A percentile compares a stretch with the other conserved stretches of the same genome.
phyloP scores from a whole-genome alignment of 208 protist species.

The Blechomonas ayalai region DNA sequence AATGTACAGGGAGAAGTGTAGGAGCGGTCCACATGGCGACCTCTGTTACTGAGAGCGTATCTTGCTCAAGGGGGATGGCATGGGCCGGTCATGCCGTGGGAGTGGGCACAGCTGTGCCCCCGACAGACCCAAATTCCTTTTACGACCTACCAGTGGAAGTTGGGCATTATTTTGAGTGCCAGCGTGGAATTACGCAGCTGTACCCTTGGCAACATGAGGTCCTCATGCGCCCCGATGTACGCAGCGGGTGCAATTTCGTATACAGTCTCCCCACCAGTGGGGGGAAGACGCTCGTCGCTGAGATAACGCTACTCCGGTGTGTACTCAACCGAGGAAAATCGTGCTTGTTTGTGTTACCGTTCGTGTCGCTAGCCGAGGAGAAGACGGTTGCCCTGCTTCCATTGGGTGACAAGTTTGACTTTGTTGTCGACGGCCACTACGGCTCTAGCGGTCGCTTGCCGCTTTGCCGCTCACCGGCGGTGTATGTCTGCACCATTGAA shows the following conservation, averaged over 20 bases:
- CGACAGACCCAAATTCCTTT: conserved; percentile 13
- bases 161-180: conserved; percentile 24
- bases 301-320: conserved; percentile 85
- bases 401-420: conserved; percentile 51
- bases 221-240: conserved; percentile 44
- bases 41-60: too few relatives aligned
- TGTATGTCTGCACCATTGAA: conserved; percentile 92
- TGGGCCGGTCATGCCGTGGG: too few relatives aligned
- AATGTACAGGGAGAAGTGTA: too few relatives aligned
- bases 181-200: conserved; percentile 37
- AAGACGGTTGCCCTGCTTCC: conserved; percentile 66
- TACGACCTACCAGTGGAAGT: conserved; percentile 48
- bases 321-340: conserved; percentile 62
- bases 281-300: conserved; percentile 92
- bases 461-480: conserved; percentile 21
- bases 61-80: too few relatives aligned
- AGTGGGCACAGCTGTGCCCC: too few relatives aligned
- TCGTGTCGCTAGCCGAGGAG: conserved; percentile 88
- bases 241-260: conserved; percentile 62
- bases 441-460: conserved; percentile 63
- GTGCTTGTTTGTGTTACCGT: conserved; percentile 91
- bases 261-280: conserved; percentile 90
- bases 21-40: too few relatives aligned
- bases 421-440: conserved; percentile 81
- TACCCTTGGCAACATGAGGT: conserved; percentile 87